Evolutionary conservation across 306 rosid genomes (phyloP).

Genomic region (peach (Prunus persica)): DNA sequence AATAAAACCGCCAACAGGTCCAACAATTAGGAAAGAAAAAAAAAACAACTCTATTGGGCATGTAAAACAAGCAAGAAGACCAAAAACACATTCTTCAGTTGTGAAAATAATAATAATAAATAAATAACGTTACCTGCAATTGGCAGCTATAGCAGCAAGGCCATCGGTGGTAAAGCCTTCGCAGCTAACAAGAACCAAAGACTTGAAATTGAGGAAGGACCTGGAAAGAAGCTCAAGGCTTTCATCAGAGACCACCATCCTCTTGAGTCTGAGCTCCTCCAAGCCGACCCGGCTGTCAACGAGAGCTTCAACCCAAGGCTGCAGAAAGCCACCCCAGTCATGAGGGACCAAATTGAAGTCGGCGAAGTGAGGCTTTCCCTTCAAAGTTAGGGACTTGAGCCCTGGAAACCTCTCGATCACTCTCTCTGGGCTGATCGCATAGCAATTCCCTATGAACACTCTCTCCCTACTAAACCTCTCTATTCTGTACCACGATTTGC

Average conservation of each 20-base stretch:
- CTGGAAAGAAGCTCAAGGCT: conserved; percentile 77
- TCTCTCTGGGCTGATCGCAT: conserved; percentile 75
- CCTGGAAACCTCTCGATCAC: conserved; percentile 64
- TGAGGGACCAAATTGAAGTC: conserved; percentile 91
- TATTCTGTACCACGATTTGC: conserved; percentile 79
- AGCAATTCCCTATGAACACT: conserved; percentile 87
- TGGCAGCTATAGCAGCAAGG: conserved; percentile 82
- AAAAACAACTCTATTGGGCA: not conserved
- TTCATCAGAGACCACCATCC: conserved; percentile 89
- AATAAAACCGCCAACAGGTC: not conserved
- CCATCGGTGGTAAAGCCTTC: conserved; percentile 94
- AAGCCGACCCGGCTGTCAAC: conserved; percentile 44
- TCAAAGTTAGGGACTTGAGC: conserved; percentile 64
- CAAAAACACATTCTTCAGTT: not conserved
- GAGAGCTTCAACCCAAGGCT: conserved; percentile 81
- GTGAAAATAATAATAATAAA: not conserved
- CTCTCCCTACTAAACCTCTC: conserved; percentile 65
- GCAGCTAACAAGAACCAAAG: conserved; percentile 80
- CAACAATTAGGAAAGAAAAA: not conserved
- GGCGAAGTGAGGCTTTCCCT: conserved; percentile 96
- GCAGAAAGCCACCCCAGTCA: conserved; percentile 78
- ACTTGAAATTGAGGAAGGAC: conserved; percentile 69
- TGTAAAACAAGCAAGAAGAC: not conserved
- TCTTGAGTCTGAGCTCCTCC: conserved; percentile 86
- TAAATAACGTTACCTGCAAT: conserved; percentile 65